Conservation (phyloP, 1,284 basidiomycete genomes). For the Apiotrichum domesticum region DNA sequence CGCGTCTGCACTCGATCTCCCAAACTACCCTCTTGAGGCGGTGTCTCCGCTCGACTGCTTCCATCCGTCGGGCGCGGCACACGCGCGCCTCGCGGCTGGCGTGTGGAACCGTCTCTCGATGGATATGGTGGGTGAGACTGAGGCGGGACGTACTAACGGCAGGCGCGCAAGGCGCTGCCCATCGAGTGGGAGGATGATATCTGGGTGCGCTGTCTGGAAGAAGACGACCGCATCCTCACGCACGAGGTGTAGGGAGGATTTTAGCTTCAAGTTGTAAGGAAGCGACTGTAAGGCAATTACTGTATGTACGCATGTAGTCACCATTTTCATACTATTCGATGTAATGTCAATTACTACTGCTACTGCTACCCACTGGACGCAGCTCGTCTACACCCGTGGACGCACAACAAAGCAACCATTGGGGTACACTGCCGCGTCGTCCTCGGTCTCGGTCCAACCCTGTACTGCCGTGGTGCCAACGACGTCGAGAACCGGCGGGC, state of each 20-base stretch:
- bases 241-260: background rate
- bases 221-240: constrained; percentile 32
- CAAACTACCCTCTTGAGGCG: constrained; percentile 41
- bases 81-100: constrained; percentile 43
- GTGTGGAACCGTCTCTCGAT: constrained; percentile 43
- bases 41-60: constrained; percentile 47
- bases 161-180: constrained; percentile 31
- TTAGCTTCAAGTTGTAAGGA: too few species aligned
- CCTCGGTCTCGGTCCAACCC: constrained; percentile 33
- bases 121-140: background rate
- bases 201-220: constrained; percentile 39
- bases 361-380: too few species aligned
- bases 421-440: constrained; percentile 28
- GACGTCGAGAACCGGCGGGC: constrained; percentile 25
- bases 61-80: constrained; percentile 43
- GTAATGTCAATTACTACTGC: too few species aligned
- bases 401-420: constrained; percentile 36
- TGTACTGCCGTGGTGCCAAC: constrained; percentile 8
- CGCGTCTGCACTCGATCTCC: constrained; percentile 37
- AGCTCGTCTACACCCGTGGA: background rate
- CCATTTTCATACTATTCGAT: too few species aligned
- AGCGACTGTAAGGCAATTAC: background rate
- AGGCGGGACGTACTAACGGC: background rate
- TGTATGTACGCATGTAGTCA: background rate
- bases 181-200: constrained; percentile 40